A percentile compares a stretch with the other conserved stretches of the same genome.
Conservation (phyloP, 2,329 filamentous ascomycete genomes). For the Hypoxylon rubiginosum region DNA sequence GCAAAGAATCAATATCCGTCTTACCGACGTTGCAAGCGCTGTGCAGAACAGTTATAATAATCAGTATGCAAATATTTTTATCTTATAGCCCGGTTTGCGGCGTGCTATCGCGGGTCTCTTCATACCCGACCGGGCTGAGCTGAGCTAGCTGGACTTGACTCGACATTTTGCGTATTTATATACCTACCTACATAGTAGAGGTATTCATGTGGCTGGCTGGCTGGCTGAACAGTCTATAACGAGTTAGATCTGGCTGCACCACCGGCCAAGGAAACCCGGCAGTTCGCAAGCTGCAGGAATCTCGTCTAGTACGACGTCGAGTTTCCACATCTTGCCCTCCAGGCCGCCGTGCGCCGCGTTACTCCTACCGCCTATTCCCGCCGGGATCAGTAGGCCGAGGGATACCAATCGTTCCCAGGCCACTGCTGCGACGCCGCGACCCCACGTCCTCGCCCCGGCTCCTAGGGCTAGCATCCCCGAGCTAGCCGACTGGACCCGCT, state of each 20-base stretch:
- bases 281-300: constrained; percentile 74
- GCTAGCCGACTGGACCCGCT: constrained; percentile 78
- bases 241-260: constrained; percentile 79
- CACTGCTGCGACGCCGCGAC: constrained; percentile 77
- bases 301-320: constrained; percentile 84
- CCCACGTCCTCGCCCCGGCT: constrained; percentile 77
- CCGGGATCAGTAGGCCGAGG: constrained; percentile 77
- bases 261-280: constrained; percentile 72
- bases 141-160: constrained; percentile 1
- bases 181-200: constrained; percentile 25
- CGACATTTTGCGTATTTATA: constrained; percentile 22
- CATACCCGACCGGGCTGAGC: constrained; percentile 24
- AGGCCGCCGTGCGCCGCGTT: constrained; percentile 65
- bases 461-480: constrained; percentile 76
- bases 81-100: constrained; percentile 19
- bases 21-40: constrained; percentile 29
- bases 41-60: neutral
- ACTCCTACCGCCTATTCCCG: constrained; percentile 67
- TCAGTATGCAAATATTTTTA: constrained; percentile 31
- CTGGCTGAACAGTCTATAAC: constrained; percentile 7
- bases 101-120: constrained; percentile 23
- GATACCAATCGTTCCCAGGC: constrained; percentile 82
- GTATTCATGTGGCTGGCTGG: no score
- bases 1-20: constrained; percentile 22
- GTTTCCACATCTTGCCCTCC: constrained; percentile 78